These are phyloP conservation scores for Metschnikowia peoriensis DNA, from an alignment of 805 yeast species.

Conservation along the genomic window DNA sequence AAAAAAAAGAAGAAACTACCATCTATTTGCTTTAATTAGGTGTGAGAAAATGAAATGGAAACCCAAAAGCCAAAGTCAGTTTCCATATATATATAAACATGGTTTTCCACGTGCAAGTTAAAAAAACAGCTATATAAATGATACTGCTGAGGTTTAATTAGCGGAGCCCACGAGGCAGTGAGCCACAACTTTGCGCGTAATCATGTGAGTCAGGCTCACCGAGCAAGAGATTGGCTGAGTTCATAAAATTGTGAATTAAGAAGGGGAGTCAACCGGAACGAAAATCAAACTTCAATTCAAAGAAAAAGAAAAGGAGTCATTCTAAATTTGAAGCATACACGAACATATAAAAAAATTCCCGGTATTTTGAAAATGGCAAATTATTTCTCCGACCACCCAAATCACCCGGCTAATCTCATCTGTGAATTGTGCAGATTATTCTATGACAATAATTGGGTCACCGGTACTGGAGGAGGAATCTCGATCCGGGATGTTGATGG, in stretches of 20 bases:
- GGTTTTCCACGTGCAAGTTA: too few relatives aligned
- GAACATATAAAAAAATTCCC: too few relatives aligned
- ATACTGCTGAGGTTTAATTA: too few relatives aligned
- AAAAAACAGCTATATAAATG: too few relatives aligned
- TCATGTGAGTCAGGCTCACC: slow-evolving; percentile 1
- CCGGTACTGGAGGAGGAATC: slow-evolving; percentile 96
- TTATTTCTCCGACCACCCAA: slow-evolving; percentile 35
- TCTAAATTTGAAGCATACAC: too few relatives aligned
- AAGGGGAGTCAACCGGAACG: neutral
- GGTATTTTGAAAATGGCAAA: neutral
- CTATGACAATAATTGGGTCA: slow-evolving; percentile 83
- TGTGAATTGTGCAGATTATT: slow-evolving; percentile 78
- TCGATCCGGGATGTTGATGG: slow-evolving; percentile 59
- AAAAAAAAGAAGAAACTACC: too few relatives aligned
- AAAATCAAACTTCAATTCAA: too few relatives aligned
- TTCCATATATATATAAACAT: too few relatives aligned
- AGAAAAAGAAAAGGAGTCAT: too few relatives aligned
- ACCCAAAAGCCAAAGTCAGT: too few relatives aligned
- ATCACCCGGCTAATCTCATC: slow-evolving; percentile 81
- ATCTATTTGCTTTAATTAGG: too few relatives aligned
- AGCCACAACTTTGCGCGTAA: slow-evolving; percentile 5
- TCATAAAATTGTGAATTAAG: neutral
- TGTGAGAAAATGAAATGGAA: too few relatives aligned
- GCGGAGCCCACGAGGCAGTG: slow-evolving; percentile 1
- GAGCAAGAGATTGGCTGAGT: neutral